phyloP scores from a whole-genome alignment of 306 rosid species.

The Cucurbita maxima region DNA sequence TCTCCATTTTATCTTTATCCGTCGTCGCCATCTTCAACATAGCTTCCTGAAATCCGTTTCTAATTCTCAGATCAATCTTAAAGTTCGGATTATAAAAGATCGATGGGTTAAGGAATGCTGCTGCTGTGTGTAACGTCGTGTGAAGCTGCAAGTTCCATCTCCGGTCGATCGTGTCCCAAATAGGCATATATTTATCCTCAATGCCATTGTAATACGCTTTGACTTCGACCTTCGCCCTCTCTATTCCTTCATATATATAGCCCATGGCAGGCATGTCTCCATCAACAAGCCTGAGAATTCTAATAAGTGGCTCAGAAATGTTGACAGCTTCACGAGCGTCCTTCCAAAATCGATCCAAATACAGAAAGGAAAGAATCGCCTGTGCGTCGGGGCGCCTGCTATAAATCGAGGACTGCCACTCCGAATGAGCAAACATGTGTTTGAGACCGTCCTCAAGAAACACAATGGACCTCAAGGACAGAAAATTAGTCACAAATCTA shows the following conservation, averaged over 20 bases:
- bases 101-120: conserved; percentile 65
- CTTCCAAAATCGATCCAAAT: conserved; percentile 56
- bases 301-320: conserved; percentile 46
- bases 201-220: conserved; percentile 38
- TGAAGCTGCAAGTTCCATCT: conserved; percentile 55
- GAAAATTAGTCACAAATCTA: conserved; percentile 40
- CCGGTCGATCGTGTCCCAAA: conserved; percentile 40
- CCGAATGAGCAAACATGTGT: conserved; percentile 46
- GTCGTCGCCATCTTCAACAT: conserved; percentile 36
- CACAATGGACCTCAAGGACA: conserved; percentile 52
- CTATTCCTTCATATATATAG: conserved; percentile 44
- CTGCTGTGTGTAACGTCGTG: conserved; percentile 52
- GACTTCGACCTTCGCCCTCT: conserved; percentile 39
- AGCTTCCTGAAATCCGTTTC: conserved; percentile 56
- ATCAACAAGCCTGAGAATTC: conserved; percentile 47
- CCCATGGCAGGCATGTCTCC: conserved; percentile 75
- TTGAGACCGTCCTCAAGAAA: conserved; percentile 44
- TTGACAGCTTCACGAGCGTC: conserved; percentile 47
- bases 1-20: conserved; percentile 35
- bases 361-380: conserved; percentile 26
- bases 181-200: conserved; percentile 39
- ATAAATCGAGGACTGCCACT: conserved; percentile 46
- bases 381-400: conserved; percentile 35
- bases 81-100: conserved; percentile 31
- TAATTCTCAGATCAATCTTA: conserved; percentile 36